phyloP scores from a whole-genome alignment of 1,139 yeast genomes.

The Yamadazyma triangularis region DNA sequence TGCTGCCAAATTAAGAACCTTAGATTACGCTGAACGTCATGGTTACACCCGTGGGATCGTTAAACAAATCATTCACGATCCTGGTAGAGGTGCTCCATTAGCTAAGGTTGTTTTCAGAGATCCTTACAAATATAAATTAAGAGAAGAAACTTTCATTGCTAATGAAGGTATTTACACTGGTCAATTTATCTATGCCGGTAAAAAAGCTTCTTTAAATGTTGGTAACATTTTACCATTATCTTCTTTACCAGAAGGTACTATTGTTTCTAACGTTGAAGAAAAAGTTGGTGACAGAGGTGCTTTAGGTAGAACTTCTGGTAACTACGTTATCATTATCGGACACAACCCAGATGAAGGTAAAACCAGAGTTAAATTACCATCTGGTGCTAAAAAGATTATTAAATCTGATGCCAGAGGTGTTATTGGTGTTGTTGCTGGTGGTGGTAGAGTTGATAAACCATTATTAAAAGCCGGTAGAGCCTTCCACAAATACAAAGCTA shows the following conservation, averaged over 20 bases:
- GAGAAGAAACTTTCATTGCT: constrained; percentile 98
- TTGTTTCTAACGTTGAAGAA: constrained; percentile 97
- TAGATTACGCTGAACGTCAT: constrained; percentile 99
- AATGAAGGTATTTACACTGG: constrained; percentile 99
- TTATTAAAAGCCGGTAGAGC: constrained; percentile 99
- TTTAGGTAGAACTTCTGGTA: constrained; percentile 98
- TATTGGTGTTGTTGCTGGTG: constrained; percentile 99
- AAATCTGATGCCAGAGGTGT: constrained; percentile 98
- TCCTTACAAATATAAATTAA: constrained; percentile 97
- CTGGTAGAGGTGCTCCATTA: constrained; percentile 99
- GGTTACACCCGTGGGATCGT: constrained; percentile 99
- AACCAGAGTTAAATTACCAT: constrained; percentile 98
- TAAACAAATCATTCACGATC: constrained; percentile 97
- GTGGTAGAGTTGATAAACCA: constrained; percentile 99
- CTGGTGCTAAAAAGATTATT: constrained; percentile 97
- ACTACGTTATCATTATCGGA: constrained; percentile 97
- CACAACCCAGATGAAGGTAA: constrained; percentile 99
- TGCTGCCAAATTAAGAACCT: constrained; percentile 99
- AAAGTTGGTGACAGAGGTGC: constrained; percentile 99
- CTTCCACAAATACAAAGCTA: constrained; percentile 97
- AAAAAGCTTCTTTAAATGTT: constrained; percentile 94
- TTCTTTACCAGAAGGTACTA: constrained; percentile 99
- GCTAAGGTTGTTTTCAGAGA: constrained; percentile 99
- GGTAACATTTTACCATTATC: constrained; percentile 98
- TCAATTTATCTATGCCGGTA: constrained; percentile 98